Conservation (phyloP, 225 moss, liverwort and hornwort genomes). For the Takakia lepidozioides region DNA sequence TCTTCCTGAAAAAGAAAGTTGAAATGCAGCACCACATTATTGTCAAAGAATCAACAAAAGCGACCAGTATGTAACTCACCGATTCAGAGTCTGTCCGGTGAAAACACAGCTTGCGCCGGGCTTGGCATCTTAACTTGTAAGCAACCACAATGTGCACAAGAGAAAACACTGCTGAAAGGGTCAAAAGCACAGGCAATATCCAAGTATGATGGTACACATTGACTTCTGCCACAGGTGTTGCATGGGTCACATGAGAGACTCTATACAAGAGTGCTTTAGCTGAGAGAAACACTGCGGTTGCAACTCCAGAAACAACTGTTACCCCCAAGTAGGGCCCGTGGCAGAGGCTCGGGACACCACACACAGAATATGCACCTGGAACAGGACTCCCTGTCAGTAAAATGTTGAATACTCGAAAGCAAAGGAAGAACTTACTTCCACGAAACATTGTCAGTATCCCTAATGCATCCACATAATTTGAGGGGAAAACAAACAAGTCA, state of each 20-base stretch:
- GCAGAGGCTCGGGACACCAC: slow-evolving; percentile 42
- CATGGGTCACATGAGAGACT: slow-evolving; percentile 9
- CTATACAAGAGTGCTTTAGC: slow-evolving; percentile 21
- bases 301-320: slow-evolving; percentile 32
- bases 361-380: slow-evolving; percentile 39
- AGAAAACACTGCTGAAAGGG: slow-evolving; percentile 34
- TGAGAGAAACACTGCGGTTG: slow-evolving; percentile 28
- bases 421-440: no score
- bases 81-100: slow-evolving; percentile 15
- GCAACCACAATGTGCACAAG: slow-evolving; percentile 42
- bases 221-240: slow-evolving; percentile 10
- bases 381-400: no score
- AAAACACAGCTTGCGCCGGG: slow-evolving; percentile 46
- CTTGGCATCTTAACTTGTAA: slow-evolving; percentile 44
- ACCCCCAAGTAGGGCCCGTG: slow-evolving; percentile 41
- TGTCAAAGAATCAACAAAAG: no score
- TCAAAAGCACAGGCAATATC: slow-evolving; percentile 32
- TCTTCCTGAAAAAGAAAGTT: no score
- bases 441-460: no score
- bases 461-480: no score
- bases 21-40: no score
- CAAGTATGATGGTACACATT: no score
- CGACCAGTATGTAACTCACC: no score
- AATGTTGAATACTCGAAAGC: no score
- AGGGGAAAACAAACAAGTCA: no score